Percentiles rank a stretch among this genome's conserved stretches.
Evolutionary conservation across 2,329 filamentous ascomycete species (phyloP).

Genomic region (Stromatinia cepivora): DNA sequence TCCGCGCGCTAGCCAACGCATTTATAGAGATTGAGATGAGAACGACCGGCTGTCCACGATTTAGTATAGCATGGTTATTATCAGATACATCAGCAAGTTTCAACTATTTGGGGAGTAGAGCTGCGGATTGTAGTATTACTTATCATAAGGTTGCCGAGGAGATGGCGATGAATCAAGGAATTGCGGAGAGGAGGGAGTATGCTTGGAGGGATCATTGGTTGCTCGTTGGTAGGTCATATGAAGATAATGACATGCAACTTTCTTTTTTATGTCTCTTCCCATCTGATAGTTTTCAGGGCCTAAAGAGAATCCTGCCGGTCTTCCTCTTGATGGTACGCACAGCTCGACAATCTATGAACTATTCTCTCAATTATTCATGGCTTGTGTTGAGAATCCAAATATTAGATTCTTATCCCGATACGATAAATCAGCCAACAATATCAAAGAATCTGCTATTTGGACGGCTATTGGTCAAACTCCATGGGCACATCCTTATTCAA

Average conservation of each 20-base stretch:
- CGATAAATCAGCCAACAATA: conserved; percentile 52
- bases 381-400: conserved; percentile 38
- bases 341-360: conserved; percentile 38
- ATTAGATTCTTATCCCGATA: conserved; percentile 48
- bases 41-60: conserved; percentile 38
- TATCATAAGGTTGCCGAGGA: conserved; percentile 47
- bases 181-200: conserved; percentile 45
- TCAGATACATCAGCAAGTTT: conserved; percentile 50
- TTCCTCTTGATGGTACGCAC: conserved; percentile 35
- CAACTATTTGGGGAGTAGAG: conserved; percentile 45
- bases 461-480: conserved; percentile 49
- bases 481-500: conserved; percentile 48
- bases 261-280: neutral
- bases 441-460: conserved; percentile 50
- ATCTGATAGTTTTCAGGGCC: conserved; percentile 28
- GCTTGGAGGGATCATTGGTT: conserved; percentile 51
- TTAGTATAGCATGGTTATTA: conserved; percentile 49
- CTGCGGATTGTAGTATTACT: conserved; percentile 49
- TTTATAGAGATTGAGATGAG: conserved; percentile 43
- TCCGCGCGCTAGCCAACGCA: conserved; percentile 42
- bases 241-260: neutral
- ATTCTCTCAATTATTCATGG: conserved; percentile 43
- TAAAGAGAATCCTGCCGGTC: conserved; percentile 41
- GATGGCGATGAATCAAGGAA: conserved; percentile 46
- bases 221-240: conserved; percentile 43